phyloP scores from a whole-genome alignment of 2,329 filamentous ascomycete species.

The Purpureocillium takamizusanense region DNA sequence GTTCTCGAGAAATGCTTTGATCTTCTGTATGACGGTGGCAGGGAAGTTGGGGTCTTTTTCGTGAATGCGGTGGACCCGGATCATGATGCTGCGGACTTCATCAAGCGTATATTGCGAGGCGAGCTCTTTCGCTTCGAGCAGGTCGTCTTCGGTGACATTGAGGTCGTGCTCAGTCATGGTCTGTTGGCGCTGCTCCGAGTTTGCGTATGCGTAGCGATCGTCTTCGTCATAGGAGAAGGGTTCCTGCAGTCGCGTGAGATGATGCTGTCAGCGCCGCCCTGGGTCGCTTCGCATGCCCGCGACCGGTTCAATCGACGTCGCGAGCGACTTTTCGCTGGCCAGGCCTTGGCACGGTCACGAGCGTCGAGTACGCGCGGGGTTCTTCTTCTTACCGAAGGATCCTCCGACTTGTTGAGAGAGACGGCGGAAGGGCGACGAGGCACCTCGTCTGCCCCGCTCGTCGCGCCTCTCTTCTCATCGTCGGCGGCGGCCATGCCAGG shows the following conservation, averaged over 20 bases:
- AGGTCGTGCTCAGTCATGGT: constrained; percentile 25
- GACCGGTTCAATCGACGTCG: too few relatives aligned
- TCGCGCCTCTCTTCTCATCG: constrained; percentile 18
- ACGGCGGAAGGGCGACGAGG: constrained; percentile 9
- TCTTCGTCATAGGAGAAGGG: constrained; percentile 30
- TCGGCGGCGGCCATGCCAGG: constrained; percentile 16
- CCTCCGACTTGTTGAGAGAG: constrained; percentile 7
- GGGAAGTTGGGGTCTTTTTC: constrained; percentile 35
- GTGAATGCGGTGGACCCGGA: constrained; percentile 29
- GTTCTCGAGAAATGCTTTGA: constrained; percentile 32
- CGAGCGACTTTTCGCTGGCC: too few relatives aligned
- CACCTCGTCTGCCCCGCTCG: constrained; percentile 10
- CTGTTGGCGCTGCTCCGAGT: constrained; percentile 15
- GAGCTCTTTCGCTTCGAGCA: constrained; percentile 34
- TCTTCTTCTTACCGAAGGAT: constrained; percentile 5
- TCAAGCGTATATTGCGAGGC: constrained; percentile 32
- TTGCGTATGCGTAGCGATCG: constrained; percentile 19
- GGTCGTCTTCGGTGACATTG: constrained; percentile 36
- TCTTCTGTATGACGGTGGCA: constrained; percentile 27
- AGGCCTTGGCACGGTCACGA: too few relatives aligned
- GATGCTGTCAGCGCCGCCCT: too few relatives aligned
- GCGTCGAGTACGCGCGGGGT: background rate
- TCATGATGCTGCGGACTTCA: constrained; percentile 33
- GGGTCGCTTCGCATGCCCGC: too few relatives aligned
- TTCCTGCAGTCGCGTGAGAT: constrained; percentile 11